phyloP scores from a whole-genome alignment of 345 rosid species.

The Euphorbia tirucalli region DNA sequence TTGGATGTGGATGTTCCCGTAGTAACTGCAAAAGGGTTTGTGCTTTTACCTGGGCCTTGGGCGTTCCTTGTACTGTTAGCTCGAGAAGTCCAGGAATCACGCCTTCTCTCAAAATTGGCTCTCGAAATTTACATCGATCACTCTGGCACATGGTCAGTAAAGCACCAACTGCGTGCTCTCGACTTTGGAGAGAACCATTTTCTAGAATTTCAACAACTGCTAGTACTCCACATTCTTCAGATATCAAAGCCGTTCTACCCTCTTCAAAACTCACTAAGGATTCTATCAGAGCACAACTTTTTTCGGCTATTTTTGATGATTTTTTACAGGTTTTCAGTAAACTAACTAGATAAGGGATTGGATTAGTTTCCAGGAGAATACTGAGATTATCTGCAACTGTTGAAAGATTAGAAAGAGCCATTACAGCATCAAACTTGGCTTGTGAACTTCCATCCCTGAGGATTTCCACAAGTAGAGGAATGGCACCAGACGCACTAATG shows the following conservation, averaged over 20 bases:
- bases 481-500: slow-evolving; percentile 69
- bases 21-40: slow-evolving; percentile 65
- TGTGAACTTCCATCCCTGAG: slow-evolving; percentile 69
- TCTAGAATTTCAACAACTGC: slow-evolving; percentile 85
- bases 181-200: slow-evolving; percentile 73
- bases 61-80: slow-evolving; percentile 93
- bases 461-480: slow-evolving; percentile 75
- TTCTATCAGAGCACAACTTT: slow-evolving; percentile 75
- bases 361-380: slow-evolving; percentile 53
- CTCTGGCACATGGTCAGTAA: slow-evolving; percentile 76
- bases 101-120: slow-evolving; percentile 91
- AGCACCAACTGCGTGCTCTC: slow-evolving; percentile 87
- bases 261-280: slow-evolving; percentile 72
- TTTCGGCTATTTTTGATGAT: slow-evolving; percentile 83
- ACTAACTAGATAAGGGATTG: slow-evolving; percentile 52
- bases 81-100: slow-evolving; percentile 96
- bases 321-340: slow-evolving; percentile 70
- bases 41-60: slow-evolving; percentile 75
- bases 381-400: slow-evolving; percentile 49
- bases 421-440: slow-evolving; percentile 64
- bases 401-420: slow-evolving; percentile 89
- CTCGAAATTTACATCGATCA: slow-evolving; percentile 80
- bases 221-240: slow-evolving; percentile 80
- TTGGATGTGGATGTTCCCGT: slow-evolving; percentile 63
- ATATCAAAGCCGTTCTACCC: slow-evolving; percentile 56